A percentile compares a stretch with the other conserved stretches of the same genome.
phyloP scores from a whole-genome alignment of 2,329 filamentous ascomycete species.

The Phyllachora maydis region DNA sequence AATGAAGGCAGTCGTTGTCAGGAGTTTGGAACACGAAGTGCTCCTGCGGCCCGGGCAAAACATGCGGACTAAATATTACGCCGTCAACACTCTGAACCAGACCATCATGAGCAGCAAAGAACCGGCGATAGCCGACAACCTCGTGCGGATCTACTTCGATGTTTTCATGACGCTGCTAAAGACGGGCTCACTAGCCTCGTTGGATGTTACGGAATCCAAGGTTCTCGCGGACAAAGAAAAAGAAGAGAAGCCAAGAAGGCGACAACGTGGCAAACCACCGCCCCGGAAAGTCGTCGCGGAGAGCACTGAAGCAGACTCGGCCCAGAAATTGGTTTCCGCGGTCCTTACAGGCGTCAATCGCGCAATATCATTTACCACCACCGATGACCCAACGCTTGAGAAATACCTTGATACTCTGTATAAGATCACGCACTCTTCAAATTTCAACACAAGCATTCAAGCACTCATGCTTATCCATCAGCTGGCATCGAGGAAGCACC shows the following conservation, averaged over 20 bases:
- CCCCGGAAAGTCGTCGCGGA: no score
- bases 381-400: constrained; percentile 62
- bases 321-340: constrained; percentile 81
- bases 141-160: constrained; percentile 83
- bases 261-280: no score
- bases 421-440: constrained; percentile 88
- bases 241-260: constrained; percentile 9
- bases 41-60: constrained; percentile 76
- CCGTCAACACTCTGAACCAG: constrained; percentile 91
- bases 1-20: constrained; percentile 83
- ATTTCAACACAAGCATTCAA: constrained; percentile 97
- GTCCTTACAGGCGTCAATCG: constrained; percentile 89
- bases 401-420: constrained; percentile 87
- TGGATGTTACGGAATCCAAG: constrained; percentile 19
- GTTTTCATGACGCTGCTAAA: constrained; percentile 73
- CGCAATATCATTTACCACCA: constrained; percentile 77
- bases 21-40: constrained; percentile 69
- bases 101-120: constrained; percentile 79
- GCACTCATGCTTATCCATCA: constrained; percentile 91
- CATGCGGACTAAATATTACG: constrained; percentile 81
- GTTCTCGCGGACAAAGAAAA: constrained; percentile 13
- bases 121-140: constrained; percentile 54
- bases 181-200: constrained; percentile 19
- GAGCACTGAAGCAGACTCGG: constrained; percentile 42
- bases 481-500: constrained; percentile 58